Percentiles rank a stretch among this genome's conserved stretches.
Evolutionary conservation across 1,284 basidiomycete genomes (phyloP).

Genomic region (Wallemia mellicola): DNA sequence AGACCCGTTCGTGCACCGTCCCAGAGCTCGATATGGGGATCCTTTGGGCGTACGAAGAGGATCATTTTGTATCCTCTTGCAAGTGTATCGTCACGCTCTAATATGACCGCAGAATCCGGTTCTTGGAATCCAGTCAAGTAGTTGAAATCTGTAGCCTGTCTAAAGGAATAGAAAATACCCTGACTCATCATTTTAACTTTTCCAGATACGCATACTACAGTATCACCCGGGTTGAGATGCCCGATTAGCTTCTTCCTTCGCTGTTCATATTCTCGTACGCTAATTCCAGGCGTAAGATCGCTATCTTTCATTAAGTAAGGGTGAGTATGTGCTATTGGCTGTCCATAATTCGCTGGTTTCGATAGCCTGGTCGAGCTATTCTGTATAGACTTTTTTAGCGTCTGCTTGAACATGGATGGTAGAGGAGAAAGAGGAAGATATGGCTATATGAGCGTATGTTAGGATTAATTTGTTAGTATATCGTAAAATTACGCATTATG

Average conservation of each 20-base stretch:
- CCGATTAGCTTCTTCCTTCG: constrained; percentile 45
- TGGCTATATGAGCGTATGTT: too few relatives aligned
- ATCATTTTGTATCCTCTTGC: constrained; percentile 60
- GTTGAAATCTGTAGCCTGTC: constrained; percentile 76
- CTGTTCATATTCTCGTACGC: constrained; percentile 48
- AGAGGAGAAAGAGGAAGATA: too few relatives aligned
- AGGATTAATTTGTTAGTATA: too few relatives aligned
- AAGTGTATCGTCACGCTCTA: constrained; percentile 36
- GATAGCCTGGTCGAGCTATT: not conserved
- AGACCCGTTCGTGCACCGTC: constrained; percentile 33
- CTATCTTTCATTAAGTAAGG: not conserved
- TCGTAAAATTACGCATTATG: too few relatives aligned
- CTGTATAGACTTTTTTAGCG: not conserved
- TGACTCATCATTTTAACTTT: constrained; percentile 63
- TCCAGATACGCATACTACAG: constrained; percentile 52
- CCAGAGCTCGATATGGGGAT: constrained; percentile 60
- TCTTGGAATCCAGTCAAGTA: constrained; percentile 88
- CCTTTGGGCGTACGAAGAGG: constrained; percentile 52
- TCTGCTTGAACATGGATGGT: not conserved
- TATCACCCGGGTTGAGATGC: constrained; percentile 36
- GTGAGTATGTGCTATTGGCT: not conserved
- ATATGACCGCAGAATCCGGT: constrained; percentile 57
- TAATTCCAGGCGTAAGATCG: constrained; percentile 65
- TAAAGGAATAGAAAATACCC: constrained; percentile 68
- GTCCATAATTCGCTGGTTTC: not conserved